A percentile compares a stretch with the other conserved stretches of the same genome.
Evolutionary conservation across 768 basidiomycete genomes (phyloP).

Genomic region (Termitomyces sp.): DNA sequence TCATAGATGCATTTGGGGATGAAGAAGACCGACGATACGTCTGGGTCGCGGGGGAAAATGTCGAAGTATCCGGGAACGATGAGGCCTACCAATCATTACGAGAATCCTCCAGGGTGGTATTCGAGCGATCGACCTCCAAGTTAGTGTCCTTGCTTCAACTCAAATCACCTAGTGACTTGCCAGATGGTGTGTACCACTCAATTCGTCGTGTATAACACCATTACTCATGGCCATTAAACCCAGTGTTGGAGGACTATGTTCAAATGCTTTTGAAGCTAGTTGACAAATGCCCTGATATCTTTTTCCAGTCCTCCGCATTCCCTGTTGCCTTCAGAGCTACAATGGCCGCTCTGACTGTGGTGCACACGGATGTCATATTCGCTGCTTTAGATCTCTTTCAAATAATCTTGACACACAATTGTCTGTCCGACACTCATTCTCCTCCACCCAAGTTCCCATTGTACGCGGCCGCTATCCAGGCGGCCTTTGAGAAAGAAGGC

Average conservation of each 20-base stretch:
- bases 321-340: slow-evolving; percentile 70
- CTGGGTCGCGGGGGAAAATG: slow-evolving; percentile 89
- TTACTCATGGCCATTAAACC: background rate
- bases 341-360: slow-evolving; percentile 75
- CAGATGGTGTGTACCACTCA: slow-evolving; percentile 68
- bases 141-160: slow-evolving; percentile 61
- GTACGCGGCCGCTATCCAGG: slow-evolving; percentile 59
- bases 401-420: slow-evolving; percentile 69
- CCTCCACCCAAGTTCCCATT: slow-evolving; percentile 55
- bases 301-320: slow-evolving; percentile 77
- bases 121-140: slow-evolving; percentile 73
- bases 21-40: slow-evolving; percentile 61
- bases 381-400: slow-evolving; percentile 79
- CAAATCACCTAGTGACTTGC: slow-evolving; percentile 67
- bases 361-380: slow-evolving; percentile 79
- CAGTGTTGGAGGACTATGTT: slow-evolving; percentile 93
- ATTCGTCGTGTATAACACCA: background rate
- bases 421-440: slow-evolving; percentile 38
- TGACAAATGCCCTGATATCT: slow-evolving; percentile 63
- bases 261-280: slow-evolving; percentile 72
- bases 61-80: slow-evolving; percentile 68
- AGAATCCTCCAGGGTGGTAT: slow-evolving; percentile 53
- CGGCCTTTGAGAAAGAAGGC: slow-evolving; percentile 65
- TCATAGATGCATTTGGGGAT: slow-evolving; percentile 71
- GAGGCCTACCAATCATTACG: slow-evolving; percentile 47